Base-by-base conservation (phyloP, 2,329 filamentous ascomycete species). In the Pleoardoris graminearum region DNA sequence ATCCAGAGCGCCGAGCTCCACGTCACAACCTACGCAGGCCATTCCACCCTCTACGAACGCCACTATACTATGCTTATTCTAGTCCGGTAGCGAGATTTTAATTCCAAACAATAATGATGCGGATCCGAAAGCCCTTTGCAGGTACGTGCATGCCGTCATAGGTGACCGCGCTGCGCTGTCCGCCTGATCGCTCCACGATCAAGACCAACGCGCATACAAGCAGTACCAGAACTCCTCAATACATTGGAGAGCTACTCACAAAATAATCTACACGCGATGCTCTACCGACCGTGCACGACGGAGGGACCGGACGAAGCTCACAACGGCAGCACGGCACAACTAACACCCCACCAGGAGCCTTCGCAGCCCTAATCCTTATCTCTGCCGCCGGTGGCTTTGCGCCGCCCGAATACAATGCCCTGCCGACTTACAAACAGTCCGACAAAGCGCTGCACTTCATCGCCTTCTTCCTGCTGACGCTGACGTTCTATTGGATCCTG, bases 401-500 rank as follows among this genome's bases (percentile, higher is more conserved):
- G 27, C 62, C 68, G 10, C 56, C 60, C 17, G 60, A 72, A 53
- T 71, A 76, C 71, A 70, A 77, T 69, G 70, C 80, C 19, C 11
- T 17, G 12, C 79, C 83, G 16, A 76, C 79, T 66, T 82, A 93
- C 71, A 91, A 95, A 54, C 77, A 80, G 54, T 78, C 75, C 79
- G 92, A 97, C 82, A 97, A 99, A 76, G 79, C 89, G 67, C 82
- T 97, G 23, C 94, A 97, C 75, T 82, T 89, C 64, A 57, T 91
- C 53, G 92, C 89, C 65, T 97, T 99, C 79, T 96, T 97, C 80
- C 71, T 90, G 61, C 82, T 99, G 48, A 96, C 93, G 14, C 75
- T 89, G 37, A 70, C 83, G 62, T 97, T 97, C 81, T 99, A 99
- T 84, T 99, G 94, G 91, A 89, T 97, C 70, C 77, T 97, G 65